Evolutionary conservation across 805 yeast genomes (phyloP).

Genomic region (Ogataea ganodermae): DNA sequence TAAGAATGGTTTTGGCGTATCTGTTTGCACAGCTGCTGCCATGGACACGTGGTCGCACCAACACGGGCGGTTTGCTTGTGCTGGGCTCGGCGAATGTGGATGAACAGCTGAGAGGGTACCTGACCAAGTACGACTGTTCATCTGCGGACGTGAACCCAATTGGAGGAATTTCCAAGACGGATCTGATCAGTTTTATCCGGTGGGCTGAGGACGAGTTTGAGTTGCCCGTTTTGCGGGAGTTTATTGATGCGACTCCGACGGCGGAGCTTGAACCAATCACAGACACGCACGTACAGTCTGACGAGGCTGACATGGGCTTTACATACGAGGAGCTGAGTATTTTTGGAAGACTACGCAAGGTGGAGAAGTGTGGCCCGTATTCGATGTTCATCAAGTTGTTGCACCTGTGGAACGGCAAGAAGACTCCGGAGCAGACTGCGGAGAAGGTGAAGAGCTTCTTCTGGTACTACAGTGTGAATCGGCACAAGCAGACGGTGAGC

Average conservation of each 20-base stretch:
- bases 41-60: constrained; percentile 78
- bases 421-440: constrained; percentile 83
- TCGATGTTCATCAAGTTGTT: constrained; percentile 88
- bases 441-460: constrained; percentile 90
- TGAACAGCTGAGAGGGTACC: constrained; percentile 91
- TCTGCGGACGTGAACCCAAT: constrained; percentile 97
- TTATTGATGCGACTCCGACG: constrained; percentile 91
- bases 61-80: constrained; percentile 80
- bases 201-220: constrained; percentile 73
- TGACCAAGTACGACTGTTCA: constrained; percentile 96
- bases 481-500: constrained; percentile 96
- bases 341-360: constrained; percentile 88
- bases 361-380: constrained; percentile 94
- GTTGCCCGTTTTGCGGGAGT: constrained; percentile 74
- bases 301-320: constrained; percentile 98
- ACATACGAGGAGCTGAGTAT: constrained; percentile 90
- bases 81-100: constrained; percentile 97
- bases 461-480: constrained; percentile 90
- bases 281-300: constrained; percentile 87
- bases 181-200: constrained; percentile 78
- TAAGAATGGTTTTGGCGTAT: constrained; percentile 92
- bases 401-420: constrained; percentile 88
- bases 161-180: constrained; percentile 97
- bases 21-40: constrained; percentile 93
- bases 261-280: constrained; percentile 98